Evolutionary conservation across 257 asterid species (phyloP).

Genomic region (Solanum raphanifolium): DNA sequence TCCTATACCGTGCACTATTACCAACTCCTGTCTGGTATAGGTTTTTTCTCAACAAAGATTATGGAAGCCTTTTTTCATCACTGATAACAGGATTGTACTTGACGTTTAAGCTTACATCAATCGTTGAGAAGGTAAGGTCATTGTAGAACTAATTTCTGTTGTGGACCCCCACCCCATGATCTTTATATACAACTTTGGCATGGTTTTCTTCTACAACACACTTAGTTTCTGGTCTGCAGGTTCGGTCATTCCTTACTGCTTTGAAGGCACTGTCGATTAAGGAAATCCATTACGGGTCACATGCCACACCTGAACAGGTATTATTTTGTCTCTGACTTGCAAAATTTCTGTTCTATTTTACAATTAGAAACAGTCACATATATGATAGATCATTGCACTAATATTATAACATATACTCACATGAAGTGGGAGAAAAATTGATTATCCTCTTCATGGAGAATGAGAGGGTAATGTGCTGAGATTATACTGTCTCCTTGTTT

Average conservation of each 20-base stretch:
- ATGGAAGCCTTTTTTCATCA: constrained; percentile 89
- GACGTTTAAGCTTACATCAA: constrained; percentile 80
- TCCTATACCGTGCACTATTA: constrained; percentile 81
- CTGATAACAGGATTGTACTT: constrained; percentile 80
- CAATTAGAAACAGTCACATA: background rate
- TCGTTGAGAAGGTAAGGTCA: constrained; percentile 64
- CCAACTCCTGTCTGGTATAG: constrained; percentile 95
- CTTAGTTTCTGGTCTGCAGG: constrained; percentile 27
- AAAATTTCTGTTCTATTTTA: background rate
- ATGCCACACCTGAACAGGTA: constrained; percentile 85
- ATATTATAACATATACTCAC: background rate
- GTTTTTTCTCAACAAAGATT: constrained; percentile 83
- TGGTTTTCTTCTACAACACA: background rate
- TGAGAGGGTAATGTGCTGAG: background rate
- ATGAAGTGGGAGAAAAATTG: background rate
- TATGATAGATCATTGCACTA: background rate
- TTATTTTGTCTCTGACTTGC: background rate
- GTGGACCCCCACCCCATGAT: background rate
- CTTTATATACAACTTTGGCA: background rate
- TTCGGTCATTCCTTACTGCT: constrained; percentile 53
- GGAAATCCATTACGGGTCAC: constrained; percentile 63
- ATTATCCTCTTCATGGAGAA: background rate
- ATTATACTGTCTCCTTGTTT: background rate
- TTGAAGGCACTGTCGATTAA: constrained; percentile 61
- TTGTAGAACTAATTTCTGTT: background rate